Evolutionary conservation across 73 alveolate species (phyloP).

Genomic region (Paramecium bursaria): DNA sequence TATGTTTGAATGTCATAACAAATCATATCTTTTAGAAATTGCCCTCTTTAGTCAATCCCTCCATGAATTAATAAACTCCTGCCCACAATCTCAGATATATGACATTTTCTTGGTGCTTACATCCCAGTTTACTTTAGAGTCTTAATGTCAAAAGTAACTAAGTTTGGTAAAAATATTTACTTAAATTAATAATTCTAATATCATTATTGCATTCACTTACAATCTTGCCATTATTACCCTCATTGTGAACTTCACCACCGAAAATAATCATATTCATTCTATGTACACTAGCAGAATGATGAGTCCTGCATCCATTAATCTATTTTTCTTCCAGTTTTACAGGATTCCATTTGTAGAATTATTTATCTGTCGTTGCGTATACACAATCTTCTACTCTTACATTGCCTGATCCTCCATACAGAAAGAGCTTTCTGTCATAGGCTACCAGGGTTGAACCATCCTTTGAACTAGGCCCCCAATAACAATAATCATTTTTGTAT

Average conservation of each 20-base stretch:
- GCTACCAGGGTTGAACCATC: constrained; percentile 17
- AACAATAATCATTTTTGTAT: background rate
- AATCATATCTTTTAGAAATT: constrained; percentile 22
- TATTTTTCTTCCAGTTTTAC: background rate
- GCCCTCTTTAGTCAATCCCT: constrained; percentile 1
- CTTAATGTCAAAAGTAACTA: constrained; percentile 4
- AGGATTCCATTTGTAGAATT: constrained; percentile 12
- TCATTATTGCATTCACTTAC: constrained; percentile 15
- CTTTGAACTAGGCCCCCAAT: constrained; percentile 27
- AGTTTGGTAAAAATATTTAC: too few relatives aligned
- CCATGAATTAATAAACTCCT: background rate
- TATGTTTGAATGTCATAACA: constrained; percentile 9
- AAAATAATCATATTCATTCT: background rate
- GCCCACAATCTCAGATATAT: constrained; percentile 13
- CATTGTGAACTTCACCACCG: background rate
- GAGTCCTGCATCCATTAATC: background rate
- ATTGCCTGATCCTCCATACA: constrained; percentile 53
- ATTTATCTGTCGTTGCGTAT: constrained; percentile 32
- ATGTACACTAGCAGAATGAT: constrained; percentile 22
- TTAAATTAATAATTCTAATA: background rate
- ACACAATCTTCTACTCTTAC: background rate
- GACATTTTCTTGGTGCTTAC: constrained; percentile 29
- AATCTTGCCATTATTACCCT: background rate
- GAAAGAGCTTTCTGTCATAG: constrained; percentile 11
- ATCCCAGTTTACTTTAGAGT: constrained; percentile 10